Evolutionary conservation across 371 early-diverging fungal species (phyloP).

Genomic region (Capniomyces stellatus): DNA sequence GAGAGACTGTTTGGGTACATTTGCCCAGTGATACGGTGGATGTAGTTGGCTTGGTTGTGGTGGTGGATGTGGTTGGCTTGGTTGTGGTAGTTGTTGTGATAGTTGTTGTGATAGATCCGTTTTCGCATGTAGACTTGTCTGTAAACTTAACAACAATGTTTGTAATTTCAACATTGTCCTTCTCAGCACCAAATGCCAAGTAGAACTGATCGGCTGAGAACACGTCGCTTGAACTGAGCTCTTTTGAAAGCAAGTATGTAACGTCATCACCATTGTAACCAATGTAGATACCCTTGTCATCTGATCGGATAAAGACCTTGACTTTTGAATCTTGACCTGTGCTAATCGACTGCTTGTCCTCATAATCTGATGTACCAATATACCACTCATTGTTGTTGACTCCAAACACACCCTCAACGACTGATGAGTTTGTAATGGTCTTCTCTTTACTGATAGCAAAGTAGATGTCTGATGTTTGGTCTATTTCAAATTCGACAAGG

Average conservation of each 20-base stretch:
- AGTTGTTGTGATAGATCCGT: no score
- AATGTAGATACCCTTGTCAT: not conserved
- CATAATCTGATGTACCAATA: not conserved
- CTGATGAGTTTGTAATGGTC: not conserved
- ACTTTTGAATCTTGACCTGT: not conserved
- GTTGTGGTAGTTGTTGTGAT: no score
- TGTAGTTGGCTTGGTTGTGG: no score
- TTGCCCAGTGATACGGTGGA: no score
- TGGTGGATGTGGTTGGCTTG: no score
- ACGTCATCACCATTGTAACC: not conserved
- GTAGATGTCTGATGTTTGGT: not conserved
- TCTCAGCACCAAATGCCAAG: not conserved
- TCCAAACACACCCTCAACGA: not conserved
- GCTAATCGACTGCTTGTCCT: not conserved
- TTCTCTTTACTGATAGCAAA: not conserved
- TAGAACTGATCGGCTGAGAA: not conserved
- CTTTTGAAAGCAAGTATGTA: not conserved
- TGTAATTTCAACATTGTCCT: not conserved
- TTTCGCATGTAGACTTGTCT: no score
- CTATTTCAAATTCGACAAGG: not conserved
- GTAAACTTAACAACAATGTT: no score
- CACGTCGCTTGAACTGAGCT: not conserved
- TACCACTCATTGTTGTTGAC: not conserved
- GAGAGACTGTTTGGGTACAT: no score
- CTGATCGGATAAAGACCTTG: not conserved